Conservation (phyloP, 495 filamentous ascomycete species). For the Durotheca rogersii region DNA sequence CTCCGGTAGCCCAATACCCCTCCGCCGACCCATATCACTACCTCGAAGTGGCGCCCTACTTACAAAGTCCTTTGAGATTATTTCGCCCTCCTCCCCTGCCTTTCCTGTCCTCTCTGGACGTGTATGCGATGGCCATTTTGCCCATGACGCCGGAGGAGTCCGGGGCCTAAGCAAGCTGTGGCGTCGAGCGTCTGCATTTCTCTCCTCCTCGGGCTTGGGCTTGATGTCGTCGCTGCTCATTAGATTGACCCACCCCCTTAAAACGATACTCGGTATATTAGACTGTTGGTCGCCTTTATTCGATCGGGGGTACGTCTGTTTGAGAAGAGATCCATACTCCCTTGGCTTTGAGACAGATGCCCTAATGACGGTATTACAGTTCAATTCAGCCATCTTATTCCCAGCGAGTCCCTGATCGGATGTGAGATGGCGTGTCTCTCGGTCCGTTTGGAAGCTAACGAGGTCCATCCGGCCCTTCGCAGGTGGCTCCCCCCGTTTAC, state of each 20-base stretch:
- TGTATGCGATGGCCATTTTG: constrained; percentile 42
- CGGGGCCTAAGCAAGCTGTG: constrained; percentile 12
- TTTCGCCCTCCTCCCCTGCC: constrained; percentile 28
- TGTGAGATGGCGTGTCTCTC: background rate
- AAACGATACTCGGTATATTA: constrained; percentile 30
- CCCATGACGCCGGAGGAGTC: constrained; percentile 38
- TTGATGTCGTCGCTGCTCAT: constrained; percentile 30
- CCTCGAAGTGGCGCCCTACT: background rate
- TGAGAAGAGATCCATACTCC: constrained; percentile 12
- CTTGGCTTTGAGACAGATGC: background rate
- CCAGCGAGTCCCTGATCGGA: background rate
- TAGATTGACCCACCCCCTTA: constrained; percentile 35
- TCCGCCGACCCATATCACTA: constrained; percentile 12
- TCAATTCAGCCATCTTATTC: background rate
- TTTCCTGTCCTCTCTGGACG: constrained; percentile 36
- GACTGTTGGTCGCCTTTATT: constrained; percentile 12
- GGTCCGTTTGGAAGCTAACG: background rate
- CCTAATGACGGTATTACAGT: background rate
- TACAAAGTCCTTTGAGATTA: constrained; percentile 25
- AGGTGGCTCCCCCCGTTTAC: background rate
- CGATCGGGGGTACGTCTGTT: constrained; percentile 8
- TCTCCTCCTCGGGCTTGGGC: constrained; percentile 12
- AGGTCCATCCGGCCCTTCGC: background rate
- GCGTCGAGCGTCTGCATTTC: constrained; percentile 6
- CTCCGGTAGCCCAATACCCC: constrained; percentile 8